Evolutionary conservation across 768 basidiomycete species (phyloP).

Genomic region (Collybiopsis confluens): DNA sequence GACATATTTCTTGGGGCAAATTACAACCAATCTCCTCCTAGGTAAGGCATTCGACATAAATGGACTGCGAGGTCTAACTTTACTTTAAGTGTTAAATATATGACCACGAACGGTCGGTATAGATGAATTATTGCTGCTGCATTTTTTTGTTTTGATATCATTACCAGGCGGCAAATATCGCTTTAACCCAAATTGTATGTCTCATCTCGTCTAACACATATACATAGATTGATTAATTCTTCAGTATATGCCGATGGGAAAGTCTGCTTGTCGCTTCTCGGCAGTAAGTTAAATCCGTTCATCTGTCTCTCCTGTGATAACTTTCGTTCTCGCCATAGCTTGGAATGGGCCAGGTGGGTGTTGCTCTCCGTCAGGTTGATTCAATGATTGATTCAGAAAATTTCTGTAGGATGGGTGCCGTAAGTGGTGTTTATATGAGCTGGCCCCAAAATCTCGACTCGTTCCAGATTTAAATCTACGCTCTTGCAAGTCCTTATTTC

Average conservation of each 20-base stretch:
- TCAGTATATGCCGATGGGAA: slow-evolving; percentile 63
- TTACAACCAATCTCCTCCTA: slow-evolving; percentile 86
- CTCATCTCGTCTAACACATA: slow-evolving; percentile 27
- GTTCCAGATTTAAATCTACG: slow-evolving; percentile 34
- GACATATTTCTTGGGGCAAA: slow-evolving; percentile 90
- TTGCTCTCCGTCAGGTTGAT: slow-evolving; percentile 29
- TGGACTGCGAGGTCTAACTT: background rate
- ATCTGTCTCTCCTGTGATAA: background rate
- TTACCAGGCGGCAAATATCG: slow-evolving; percentile 77
- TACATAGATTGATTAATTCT: background rate
- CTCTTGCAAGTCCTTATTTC: slow-evolving; percentile 82
- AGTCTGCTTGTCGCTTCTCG: slow-evolving; percentile 76
- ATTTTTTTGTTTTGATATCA: slow-evolving; percentile 5
- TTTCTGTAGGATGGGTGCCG: slow-evolving; percentile 2
- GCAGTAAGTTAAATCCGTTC: background rate
- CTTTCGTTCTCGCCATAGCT: slow-evolving; percentile 55
- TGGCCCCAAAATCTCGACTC: background rate
- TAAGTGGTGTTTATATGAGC: background rate
- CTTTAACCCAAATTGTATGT: slow-evolving; percentile 96
- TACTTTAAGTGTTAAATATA: slow-evolving; percentile 50
- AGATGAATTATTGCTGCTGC: background rate
- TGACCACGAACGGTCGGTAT: slow-evolving; percentile 39
- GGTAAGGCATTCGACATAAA: slow-evolving; percentile 3
- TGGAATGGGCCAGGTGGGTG: slow-evolving; percentile 93
- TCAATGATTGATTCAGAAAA: background rate